Base-by-base conservation (phyloP, 345 rosid species). In the Physaria fendleri region DNA sequence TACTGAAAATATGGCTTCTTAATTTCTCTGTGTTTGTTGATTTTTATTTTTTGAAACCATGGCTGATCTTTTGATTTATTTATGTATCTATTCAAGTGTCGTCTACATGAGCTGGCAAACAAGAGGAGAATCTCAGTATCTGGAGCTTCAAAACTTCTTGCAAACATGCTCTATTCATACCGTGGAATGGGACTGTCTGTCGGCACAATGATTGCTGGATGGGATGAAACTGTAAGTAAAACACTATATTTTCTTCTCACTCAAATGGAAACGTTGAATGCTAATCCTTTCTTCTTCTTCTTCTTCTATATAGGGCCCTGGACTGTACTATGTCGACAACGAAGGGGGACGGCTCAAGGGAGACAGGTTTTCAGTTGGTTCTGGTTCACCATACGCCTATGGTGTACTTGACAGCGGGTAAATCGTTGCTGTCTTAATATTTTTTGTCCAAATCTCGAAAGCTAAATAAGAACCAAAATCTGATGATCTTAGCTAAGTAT, bases 171-270 rank as follows among this genome's bases (percentile, higher is more conserved):
- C 48, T 94, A 85, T 73, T 90, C 96, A 25, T 87, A 90, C 69
- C 93, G 95, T 56, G 97, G 99, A 71, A 94, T 94, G 97, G 97
- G 97, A 47, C 79, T 94, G 13, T 94, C 97, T 17, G 95, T 94
- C 43, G 99, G 97, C 45, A 94, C 99, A 32, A 94, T 90, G 99
- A 90, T 94, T 64, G 97, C 99, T 58, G 99, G 99, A 62, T 94
- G 96, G 97, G 99, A 90, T 73, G 99, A 94, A 74, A 90, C 95
- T 70, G 97, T 90, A 67, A 68, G 57, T 53, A 40, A 57, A 49
- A 50, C 34, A 25, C 16, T 69, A n/a, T 56, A 48, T 32, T 50
- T 44, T 39, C 52, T 57, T 64, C 37, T 27, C 54, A 13, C 20
- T 21, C 48, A 58, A 11, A 37, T 33, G 23, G 8, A 62, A 39